A percentile compares a stretch with the other conserved stretches of the same genome.
phyloP scores from a whole-genome alignment of 352 stramenopile species.

The Halophytophthora batemanensis region DNA sequence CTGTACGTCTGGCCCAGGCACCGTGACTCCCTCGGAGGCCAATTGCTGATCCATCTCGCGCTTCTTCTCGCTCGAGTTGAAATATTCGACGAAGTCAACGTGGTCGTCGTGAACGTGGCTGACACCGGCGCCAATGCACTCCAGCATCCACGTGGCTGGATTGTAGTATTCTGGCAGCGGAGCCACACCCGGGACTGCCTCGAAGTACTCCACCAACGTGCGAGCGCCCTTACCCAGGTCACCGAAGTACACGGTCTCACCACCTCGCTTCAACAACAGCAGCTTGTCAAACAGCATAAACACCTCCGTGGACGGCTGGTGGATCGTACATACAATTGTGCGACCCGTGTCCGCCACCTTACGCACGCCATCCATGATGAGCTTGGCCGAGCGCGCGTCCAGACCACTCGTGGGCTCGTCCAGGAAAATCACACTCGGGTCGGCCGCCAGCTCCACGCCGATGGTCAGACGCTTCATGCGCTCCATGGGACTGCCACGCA shows the following conservation, averaged over 20 bases:
- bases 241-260: slow-evolving; percentile 56
- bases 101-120: slow-evolving; percentile 13
- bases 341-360: slow-evolving; percentile 74
- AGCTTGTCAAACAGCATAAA: slow-evolving; percentile 73
- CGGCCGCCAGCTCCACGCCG: slow-evolving; percentile 47
- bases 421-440: slow-evolving; percentile 62
- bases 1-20: slow-evolving; percentile 8
- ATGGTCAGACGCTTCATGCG: slow-evolving; percentile 28
- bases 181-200: slow-evolving; percentile 43
- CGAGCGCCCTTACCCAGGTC: slow-evolving; percentile 45
- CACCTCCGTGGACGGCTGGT: slow-evolving; percentile 87
- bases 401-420: slow-evolving; percentile 90
- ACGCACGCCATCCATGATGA: slow-evolving; percentile 83
- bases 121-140: slow-evolving; percentile 62
- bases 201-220: slow-evolving; percentile 69
- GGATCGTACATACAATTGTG: slow-evolving; percentile 90
- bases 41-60: slow-evolving; percentile 20
- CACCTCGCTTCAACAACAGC: slow-evolving; percentile 76
- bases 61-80: slow-evolving; percentile 25
- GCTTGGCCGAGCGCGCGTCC: slow-evolving; percentile 82
- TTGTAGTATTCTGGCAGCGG: slow-evolving; percentile 54
- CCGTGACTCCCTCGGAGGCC: slow-evolving; percentile 21
- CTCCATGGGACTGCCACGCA: slow-evolving; percentile 13
- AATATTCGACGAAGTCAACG: slow-evolving; percentile 21
- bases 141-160: slow-evolving; percentile 83